Evolutionary conservation across 257 asterid genomes (phyloP), one percentile per base, ranked within the genome.

Genomic region (Rehmannia glutinosa): DNA sequence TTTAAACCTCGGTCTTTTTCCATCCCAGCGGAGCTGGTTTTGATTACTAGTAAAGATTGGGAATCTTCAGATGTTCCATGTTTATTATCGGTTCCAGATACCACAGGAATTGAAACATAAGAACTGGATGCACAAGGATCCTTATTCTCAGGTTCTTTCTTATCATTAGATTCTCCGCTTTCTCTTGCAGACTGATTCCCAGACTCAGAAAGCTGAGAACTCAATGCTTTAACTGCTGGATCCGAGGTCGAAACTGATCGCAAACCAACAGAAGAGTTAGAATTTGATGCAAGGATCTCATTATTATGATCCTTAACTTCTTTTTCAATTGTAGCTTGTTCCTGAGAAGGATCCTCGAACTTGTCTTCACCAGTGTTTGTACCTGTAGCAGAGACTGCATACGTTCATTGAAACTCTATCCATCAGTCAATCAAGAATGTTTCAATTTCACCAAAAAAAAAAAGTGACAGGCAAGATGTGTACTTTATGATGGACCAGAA

Each of bases 1-100:
- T 49, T 16, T 50, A 69, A 55, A 42, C n/a, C 71, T 57, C 62
- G 80, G 43, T 63, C 73, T 41, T 69, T 80, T 35, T 62, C 71
- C 54, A 63, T 51, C 76, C 28, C 76, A 72, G 28, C 55, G 6
- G 69, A 71, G 51, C 42, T 61, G 60, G 55, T 70, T 25, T 54
- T 64, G 57, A 33, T 9, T 61, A 27, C 50, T 24, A 56, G 54
- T 38, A 60, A 43, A 28, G 55, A 38, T 50, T 54, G 73, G 32
- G 81, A 38, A 49, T 38, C 80, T 59, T 47, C 82, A 47, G 81
- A 77, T 63, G 59, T 42, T 62, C 46, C 52, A 27, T 10, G 42
- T 41, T 46, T 42, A 74, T 59, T 72, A 23, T 65, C 73, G 72
- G 32, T 74, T 41, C 20, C 76, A 36, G 76, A 53, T 49, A 60